phyloP scores from a whole-genome alignment of 2,329 filamentous ascomycete species.

The Alternaria gansuensis region DNA sequence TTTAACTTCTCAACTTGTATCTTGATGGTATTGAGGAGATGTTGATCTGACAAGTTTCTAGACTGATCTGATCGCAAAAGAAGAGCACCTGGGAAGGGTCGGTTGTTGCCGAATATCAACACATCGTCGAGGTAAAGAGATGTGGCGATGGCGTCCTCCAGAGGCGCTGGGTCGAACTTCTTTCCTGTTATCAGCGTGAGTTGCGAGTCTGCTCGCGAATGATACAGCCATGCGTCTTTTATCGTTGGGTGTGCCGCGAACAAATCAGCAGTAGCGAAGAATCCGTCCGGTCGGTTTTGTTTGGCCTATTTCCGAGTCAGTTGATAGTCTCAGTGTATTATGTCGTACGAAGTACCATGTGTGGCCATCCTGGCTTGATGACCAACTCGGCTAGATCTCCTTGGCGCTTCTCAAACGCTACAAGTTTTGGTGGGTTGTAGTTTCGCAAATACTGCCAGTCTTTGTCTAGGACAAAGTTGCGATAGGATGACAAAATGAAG shows the following conservation, averaged over 20 bases:
- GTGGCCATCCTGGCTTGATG: conserved; percentile 66
- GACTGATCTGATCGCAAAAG: conserved; percentile 58
- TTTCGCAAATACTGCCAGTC: conserved; percentile 69
- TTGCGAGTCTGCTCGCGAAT: conserved; percentile 68
- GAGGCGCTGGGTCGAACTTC: conserved; percentile 71
- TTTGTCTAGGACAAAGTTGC: conserved; percentile 63
- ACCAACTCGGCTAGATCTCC: conserved; percentile 63
- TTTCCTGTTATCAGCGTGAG: conserved; percentile 71
- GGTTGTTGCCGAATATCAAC: conserved; percentile 69
- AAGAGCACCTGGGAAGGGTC: conserved; percentile 65
- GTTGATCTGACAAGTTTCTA: conserved; percentile 40
- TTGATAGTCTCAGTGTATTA: neutral
- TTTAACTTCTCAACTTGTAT: conserved; percentile 61
- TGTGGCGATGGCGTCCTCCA: conserved; percentile 65
- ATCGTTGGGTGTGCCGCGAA: conserved; percentile 65
- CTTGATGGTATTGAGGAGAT: conserved; percentile 57
- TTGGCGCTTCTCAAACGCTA: conserved; percentile 58
- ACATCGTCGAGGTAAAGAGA: conserved; percentile 62
- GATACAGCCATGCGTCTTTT: conserved; percentile 67
- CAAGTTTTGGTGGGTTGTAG: conserved; percentile 52
- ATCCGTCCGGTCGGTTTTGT: conserved; percentile 66
- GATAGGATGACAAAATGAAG: conserved; percentile 70
- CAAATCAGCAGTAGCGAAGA: conserved; percentile 70
- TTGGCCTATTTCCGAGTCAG: conserved; percentile 55
- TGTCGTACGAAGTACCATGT: conserved; percentile 50